Conservation (phyloP, 2,329 filamentous ascomycete genomes). For the Aspergillus tanneri region DNA sequence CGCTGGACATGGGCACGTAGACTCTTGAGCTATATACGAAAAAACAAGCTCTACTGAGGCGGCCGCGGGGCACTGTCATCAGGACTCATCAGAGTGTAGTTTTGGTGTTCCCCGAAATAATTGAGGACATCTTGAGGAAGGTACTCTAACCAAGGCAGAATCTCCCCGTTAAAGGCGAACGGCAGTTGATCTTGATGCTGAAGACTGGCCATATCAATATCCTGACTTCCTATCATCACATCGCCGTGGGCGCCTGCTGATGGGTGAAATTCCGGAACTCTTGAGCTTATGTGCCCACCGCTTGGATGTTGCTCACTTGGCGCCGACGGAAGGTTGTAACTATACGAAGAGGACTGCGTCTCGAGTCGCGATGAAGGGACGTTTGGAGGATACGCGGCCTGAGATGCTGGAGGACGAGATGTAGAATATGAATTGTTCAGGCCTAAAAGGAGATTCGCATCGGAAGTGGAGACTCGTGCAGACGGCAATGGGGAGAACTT, state of each 20-base stretch:
- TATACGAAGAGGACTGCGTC: conserved; percentile 22
- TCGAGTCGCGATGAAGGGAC: conserved; percentile 23
- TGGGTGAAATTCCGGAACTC: conserved; percentile 20
- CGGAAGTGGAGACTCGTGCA: conserved; percentile 37
- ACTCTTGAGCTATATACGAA: conserved; percentile 1
- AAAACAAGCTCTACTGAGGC: conserved; percentile 19
- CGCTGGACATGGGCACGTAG: conserved; percentile 13
- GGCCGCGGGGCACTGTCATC: conserved; percentile 25
- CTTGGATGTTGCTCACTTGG: conserved; percentile 17
- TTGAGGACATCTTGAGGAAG: conserved; percentile 65
- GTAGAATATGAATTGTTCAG: conserved; percentile 48
- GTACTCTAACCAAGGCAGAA: conserved; percentile 74
- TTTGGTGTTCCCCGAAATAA: conserved; percentile 49
- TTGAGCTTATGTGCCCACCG: conserved; percentile 18
- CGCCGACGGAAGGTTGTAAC: conserved; percentile 23
- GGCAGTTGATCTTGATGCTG: conserved; percentile 41
- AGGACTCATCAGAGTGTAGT: conserved; percentile 33
- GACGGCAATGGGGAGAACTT: conserved; percentile 39
- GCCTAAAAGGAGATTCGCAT: conserved; percentile 47
- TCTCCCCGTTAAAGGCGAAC: conserved; percentile 53
- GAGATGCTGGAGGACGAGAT: conserved; percentile 21
- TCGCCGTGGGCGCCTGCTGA: conserved; percentile 22
- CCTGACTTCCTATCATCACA: conserved; percentile 74
- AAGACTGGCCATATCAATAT: conserved; percentile 70
- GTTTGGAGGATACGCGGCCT: conserved; percentile 24